Conservation (phyloP, 106 monocot species). For the Amphibolis antarctica region DNA sequence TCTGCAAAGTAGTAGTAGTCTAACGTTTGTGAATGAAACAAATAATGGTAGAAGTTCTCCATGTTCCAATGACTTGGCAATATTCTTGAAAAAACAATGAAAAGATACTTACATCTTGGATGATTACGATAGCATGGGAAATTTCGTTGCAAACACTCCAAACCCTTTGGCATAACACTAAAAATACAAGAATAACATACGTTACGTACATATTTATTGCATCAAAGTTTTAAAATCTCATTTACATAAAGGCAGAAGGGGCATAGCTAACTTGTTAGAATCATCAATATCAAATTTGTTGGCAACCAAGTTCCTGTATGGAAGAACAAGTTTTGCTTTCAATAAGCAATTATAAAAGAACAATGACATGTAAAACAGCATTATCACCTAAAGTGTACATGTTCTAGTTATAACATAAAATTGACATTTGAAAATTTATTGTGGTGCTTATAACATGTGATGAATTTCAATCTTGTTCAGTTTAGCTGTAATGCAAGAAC, state of each 20-base stretch:
- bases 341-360: background rate
- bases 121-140: slow-evolving; percentile 13
- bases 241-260: too few species aligned
- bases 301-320: slow-evolving; percentile 75
- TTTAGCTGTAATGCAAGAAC: too few species aligned
- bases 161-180: slow-evolving; percentile 6
- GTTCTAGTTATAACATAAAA: background rate
- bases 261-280: slow-evolving; percentile 27
- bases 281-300: slow-evolving; percentile 61
- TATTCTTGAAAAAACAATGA: background rate
- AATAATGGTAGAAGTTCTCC: background rate
- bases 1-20: slow-evolving; percentile 20
- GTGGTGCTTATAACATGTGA: too few species aligned
- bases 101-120: slow-evolving; percentile 44
- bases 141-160: slow-evolving; percentile 11
- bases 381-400: background rate
- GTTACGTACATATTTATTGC: too few species aligned
- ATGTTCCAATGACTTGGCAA: background rate
- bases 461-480: too few species aligned
- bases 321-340: background rate
- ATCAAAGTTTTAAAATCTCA: too few species aligned
- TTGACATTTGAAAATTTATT: too few species aligned
- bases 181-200: background rate
- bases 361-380: background rate
- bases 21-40: background rate